These are phyloP conservation scores for Penicillium capsulatum DNA, from an alignment of 2,329 filamentous ascomycete species.

Conservation along the genomic window DNA sequence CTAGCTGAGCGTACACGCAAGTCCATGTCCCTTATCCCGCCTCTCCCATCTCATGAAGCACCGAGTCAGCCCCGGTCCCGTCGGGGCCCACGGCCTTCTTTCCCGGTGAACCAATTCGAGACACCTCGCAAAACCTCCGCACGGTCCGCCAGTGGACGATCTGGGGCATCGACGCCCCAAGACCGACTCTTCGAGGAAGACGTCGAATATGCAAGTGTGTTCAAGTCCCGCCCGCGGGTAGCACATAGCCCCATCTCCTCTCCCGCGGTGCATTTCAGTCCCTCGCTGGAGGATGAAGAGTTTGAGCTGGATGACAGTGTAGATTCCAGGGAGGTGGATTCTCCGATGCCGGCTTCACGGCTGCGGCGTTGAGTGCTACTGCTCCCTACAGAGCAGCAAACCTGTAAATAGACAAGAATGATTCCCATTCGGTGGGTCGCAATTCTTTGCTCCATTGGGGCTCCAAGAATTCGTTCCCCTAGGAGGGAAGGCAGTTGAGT, in stretches of 20 bases:
- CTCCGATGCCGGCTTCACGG: conserved; percentile 19
- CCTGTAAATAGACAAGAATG: too few species aligned
- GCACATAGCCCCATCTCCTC: conserved; percentile 64
- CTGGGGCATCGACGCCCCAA: conserved; percentile 50
- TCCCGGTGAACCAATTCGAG: conserved; percentile 56
- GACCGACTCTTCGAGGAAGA: conserved; percentile 69
- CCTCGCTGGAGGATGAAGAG: conserved; percentile 21
- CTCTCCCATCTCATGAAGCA: conserved; percentile 20
- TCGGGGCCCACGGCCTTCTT: conserved; percentile 34
- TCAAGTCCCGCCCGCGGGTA: conserved; percentile 77
- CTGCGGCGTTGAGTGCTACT: background rate
- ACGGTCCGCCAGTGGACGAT: conserved; percentile 14
- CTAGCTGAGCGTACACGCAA: conserved; percentile 75
- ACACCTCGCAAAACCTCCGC: conserved; percentile 42
- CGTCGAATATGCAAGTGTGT: conserved; percentile 74
- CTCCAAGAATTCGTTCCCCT: too few species aligned
- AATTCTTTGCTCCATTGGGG: too few species aligned
- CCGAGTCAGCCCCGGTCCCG: conserved; percentile 21
- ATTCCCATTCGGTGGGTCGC: too few species aligned
- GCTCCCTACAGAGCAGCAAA: too few species aligned
- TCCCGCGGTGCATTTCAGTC: conserved; percentile 36
- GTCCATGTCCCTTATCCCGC: conserved; percentile 66
- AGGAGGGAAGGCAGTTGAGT: too few species aligned
- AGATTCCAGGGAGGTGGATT: conserved; percentile 18
- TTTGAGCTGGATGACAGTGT: conserved; percentile 19